phyloP scores from a whole-genome alignment of 441 rosid species.

The Gossypium aridum region DNA sequence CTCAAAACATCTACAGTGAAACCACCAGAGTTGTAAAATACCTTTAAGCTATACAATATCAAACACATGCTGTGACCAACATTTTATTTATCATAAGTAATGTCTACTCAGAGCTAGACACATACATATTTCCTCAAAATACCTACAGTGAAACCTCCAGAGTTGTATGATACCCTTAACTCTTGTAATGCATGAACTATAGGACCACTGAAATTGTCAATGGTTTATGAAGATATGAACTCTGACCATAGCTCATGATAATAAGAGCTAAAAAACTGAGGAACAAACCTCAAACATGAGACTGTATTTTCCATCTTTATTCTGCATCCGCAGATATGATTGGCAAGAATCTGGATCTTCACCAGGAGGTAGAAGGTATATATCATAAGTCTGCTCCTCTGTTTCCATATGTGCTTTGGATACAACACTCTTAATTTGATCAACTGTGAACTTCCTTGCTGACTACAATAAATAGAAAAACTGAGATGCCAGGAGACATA shows the following conservation, averaged over 20 bases:
- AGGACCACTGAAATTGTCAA: background rate
- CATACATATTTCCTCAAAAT: background rate
- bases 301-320: constrained; percentile 95
- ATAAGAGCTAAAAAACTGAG: constrained; percentile 2
- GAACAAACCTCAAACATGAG: constrained; percentile 97
- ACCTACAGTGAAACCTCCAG: background rate
- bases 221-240: background rate
- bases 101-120: background rate
- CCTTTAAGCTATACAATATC: background rate
- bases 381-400: constrained; percentile 86
- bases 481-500: constrained; percentile 17
- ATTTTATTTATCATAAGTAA: background rate
- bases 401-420: constrained; percentile 64
- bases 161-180: background rate
- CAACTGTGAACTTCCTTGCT: constrained; percentile 52
- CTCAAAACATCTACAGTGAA: background rate
- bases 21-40: background rate
- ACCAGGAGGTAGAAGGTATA: constrained; percentile 96
- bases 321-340: constrained; percentile 94
- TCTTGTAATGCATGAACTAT: background rate
- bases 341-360: constrained; percentile 97
- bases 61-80: background rate
- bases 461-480: constrained; percentile 50
- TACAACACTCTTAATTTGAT: constrained; percentile 62
- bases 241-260: background rate